Evolutionary conservation across 371 early-diverging fungal species (phyloP), one percentile per base, ranked within the genome.

Genomic region (Rhizopus stolonifer): DNA sequence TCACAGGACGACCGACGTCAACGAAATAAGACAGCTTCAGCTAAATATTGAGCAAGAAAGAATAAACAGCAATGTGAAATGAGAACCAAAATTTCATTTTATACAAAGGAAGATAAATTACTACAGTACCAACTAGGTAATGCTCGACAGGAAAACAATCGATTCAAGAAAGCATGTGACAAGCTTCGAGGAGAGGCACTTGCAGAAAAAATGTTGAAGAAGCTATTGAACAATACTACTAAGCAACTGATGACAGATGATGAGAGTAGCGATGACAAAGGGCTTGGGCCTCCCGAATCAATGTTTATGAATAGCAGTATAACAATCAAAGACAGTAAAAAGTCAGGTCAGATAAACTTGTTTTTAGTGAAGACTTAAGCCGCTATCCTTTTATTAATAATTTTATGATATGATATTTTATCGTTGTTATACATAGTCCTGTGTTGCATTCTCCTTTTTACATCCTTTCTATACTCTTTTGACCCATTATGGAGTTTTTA

Each of bases 31-130:
- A 74, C 81, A 5, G 85, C 85, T 1, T 84, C 85, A 2, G 85
- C 85, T 10, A 84, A 84, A 57, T 84, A 84, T 57, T 62, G 85
- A 21, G 82, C 81, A 18, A 84, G 82, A 56, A 84, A 84, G 56
- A 83, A 84, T 43, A 68, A 75, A 39, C 81, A 82, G 53, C 74
- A 81, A 19, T 71, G 79, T n/a, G 84, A 84, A 57, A 84, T 84
- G 84, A 58, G 77, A 18, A 22, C 58, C 0, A 58, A 72, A 45
- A 82, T 84, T 40, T 40, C 60, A 1, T 52, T 64, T 2, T 57
- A 81, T 4, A 75, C 79, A 7, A 76, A 80, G 24, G 77, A 84
- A 60, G 81, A 81, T 54, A 72, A 73, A n/a, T 43, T 81, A 1
- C 46, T 84, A 4, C 53, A 57, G 15, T 64, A 81, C 6, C 81